Conservation (phyloP, 2,329 filamentous ascomycete genomes). For the Cladosporium sp. region DNA sequence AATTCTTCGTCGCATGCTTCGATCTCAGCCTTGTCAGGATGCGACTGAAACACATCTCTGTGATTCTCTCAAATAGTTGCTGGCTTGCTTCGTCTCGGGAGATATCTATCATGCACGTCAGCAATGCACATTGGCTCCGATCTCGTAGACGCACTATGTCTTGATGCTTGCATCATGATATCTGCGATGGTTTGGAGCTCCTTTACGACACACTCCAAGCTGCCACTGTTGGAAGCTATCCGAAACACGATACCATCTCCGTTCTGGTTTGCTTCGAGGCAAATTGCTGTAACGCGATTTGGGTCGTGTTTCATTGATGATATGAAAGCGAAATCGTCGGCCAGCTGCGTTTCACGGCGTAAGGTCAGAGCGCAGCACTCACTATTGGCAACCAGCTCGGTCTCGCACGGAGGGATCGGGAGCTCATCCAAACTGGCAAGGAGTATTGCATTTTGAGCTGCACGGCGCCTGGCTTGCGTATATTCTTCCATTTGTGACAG, state of each 20-base stretch:
- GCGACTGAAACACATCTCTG: not conserved
- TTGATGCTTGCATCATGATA: constrained; percentile 15
- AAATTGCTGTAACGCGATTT: constrained; percentile 8
- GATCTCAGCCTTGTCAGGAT: constrained; percentile 12
- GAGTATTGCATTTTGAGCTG: constrained; percentile 2
- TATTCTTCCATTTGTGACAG: constrained; percentile 18
- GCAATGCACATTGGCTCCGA: too few species aligned
- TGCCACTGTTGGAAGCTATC: constrained; percentile 7
- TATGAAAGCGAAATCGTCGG: constrained; percentile 12
- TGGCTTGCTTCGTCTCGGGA: not conserved
- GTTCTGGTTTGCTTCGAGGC: not conserved
- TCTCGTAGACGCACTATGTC: not conserved
- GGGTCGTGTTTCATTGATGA: constrained; percentile 15
- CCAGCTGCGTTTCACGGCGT: constrained; percentile 5
- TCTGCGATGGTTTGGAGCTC: constrained; percentile 8
- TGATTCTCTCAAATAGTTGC: constrained; percentile 2
- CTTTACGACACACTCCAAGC: not conserved
- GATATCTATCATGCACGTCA: too few species aligned
- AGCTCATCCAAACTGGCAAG: constrained; percentile 10
- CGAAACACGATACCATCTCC: constrained; percentile 1
- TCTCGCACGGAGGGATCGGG: too few species aligned
- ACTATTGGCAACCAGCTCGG: too few species aligned
- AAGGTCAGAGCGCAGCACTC: too few species aligned
- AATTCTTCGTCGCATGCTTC: constrained; percentile 11
- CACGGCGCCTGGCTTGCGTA: constrained; percentile 11